phyloP scores from a whole-genome alignment of 441 rosid species.

The Flueggea neowawraea region DNA sequence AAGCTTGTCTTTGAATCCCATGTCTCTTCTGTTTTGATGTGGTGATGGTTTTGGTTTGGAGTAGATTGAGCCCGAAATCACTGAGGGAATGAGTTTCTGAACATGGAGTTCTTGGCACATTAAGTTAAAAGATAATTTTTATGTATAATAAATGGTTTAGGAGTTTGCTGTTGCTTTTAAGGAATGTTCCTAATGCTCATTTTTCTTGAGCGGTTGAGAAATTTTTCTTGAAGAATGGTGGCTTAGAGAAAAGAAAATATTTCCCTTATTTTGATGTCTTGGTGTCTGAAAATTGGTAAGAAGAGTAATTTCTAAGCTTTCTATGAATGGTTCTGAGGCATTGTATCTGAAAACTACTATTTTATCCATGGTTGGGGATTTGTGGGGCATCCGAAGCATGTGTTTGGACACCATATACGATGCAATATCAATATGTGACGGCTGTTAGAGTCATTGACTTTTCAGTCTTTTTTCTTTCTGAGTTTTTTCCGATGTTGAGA shows the following conservation, averaged over 20 bases:
- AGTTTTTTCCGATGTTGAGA: too few relatives aligned
- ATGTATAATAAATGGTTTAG: conserved; percentile 1
- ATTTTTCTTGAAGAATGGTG: conserved; percentile 6
- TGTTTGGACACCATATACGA: too few relatives aligned
- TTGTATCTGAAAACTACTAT: too few relatives aligned
- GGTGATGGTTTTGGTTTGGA: conserved; percentile 7
- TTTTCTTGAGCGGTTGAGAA: not conserved
- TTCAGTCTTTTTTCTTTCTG: too few relatives aligned
- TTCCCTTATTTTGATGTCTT: too few relatives aligned
- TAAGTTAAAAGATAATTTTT: not conserved
- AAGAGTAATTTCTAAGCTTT: too few relatives aligned
- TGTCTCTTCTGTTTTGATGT: conserved; percentile 1
- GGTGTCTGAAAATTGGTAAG: too few relatives aligned
- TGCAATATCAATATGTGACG: too few relatives aligned
- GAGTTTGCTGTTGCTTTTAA: conserved; percentile 1
- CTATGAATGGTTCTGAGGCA: too few relatives aligned
- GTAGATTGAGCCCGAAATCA: conserved; percentile 3
- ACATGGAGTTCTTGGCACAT: not conserved
- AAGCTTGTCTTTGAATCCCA: conserved; percentile 4
- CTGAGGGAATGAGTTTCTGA: not conserved
- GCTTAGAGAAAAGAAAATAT: not conserved
- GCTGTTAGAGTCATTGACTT: too few relatives aligned
- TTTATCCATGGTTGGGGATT: too few relatives aligned
- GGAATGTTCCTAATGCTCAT: not conserved
- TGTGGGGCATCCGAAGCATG: too few relatives aligned